A percentile compares a stretch with the other conserved stretches of the same genome.
phyloP scores from a whole-genome alignment of 352 stramenopile species.

The Aphanomyces invadans region DNA sequence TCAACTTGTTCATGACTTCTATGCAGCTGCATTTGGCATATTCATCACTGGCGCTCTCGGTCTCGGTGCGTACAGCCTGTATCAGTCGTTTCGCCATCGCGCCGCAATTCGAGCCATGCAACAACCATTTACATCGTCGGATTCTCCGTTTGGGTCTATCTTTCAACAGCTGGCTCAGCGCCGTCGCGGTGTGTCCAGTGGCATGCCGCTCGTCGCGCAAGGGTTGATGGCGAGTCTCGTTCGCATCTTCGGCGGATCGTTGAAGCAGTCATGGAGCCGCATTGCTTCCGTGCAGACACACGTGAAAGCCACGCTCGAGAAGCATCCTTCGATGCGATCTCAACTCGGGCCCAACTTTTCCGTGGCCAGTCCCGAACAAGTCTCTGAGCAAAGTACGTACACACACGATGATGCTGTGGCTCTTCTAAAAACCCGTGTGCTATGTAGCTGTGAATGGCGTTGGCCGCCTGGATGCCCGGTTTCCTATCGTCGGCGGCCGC shows the following conservation, averaged over 20 bases:
- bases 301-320: background rate
- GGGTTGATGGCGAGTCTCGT: slow-evolving; percentile 3
- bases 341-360: background rate
- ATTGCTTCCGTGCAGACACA: background rate
- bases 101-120: background rate
- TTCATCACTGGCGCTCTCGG: slow-evolving; percentile 6
- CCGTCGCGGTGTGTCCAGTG: background rate
- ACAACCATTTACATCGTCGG: background rate
- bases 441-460: slow-evolving; percentile 13
- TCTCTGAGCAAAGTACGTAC: slow-evolving; percentile 14
- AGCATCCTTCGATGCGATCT: slow-evolving; percentile 8
- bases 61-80: slow-evolving; percentile 18
- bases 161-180: background rate
- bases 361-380: background rate
- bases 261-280: slow-evolving; percentile 16
- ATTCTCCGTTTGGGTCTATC: background rate
- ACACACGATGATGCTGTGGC: too few relatives aligned
- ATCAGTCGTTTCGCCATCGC: slow-evolving; percentile 1
- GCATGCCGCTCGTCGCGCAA: slow-evolving; percentile 8
- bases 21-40: slow-evolving; percentile 5
- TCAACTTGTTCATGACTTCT: background rate
- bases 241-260: slow-evolving; percentile 5
- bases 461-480: background rate
- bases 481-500: background rate
- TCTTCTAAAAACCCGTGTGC: too few relatives aligned